Evolutionary conservation across 805 yeast species (phyloP).

Genomic region (Isabelozyma heimii): DNA sequence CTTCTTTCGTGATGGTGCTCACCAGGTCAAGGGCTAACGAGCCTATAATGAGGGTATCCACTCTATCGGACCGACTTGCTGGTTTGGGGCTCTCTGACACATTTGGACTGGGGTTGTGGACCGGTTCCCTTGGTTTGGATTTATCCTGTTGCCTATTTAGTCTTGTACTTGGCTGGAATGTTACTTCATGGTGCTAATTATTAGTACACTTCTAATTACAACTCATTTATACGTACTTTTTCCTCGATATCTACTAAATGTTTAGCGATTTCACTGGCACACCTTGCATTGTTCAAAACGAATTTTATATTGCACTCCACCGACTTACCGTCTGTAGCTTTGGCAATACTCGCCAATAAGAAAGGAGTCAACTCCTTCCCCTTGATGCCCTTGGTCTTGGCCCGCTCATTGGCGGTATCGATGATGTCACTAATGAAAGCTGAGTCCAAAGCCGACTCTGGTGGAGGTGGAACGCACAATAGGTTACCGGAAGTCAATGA

Average conservation of each 20-base stretch:
- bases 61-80: slow-evolving; percentile 1
- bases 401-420: slow-evolving; percentile 55
- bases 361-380: slow-evolving; percentile 86
- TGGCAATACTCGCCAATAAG: slow-evolving; percentile 60
- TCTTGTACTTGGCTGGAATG: slow-evolving; percentile 4
- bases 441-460: slow-evolving; percentile 54
- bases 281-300: slow-evolving; percentile 70
- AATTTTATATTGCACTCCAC: slow-evolving; percentile 70
- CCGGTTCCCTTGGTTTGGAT: background rate
- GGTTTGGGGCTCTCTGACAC: background rate
- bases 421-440: slow-evolving; percentile 54
- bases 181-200: background rate
- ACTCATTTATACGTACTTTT: slow-evolving; percentile 2
- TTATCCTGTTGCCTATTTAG: background rate
- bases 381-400: slow-evolving; percentile 46
- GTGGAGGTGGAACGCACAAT: slow-evolving; percentile 82
- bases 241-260: slow-evolving; percentile 41
- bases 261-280: slow-evolving; percentile 66
- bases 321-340: slow-evolving; percentile 66
- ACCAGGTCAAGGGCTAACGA: slow-evolving; percentile 75
- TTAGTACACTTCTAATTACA: slow-evolving; percentile 1
- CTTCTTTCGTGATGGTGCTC: slow-evolving; percentile 37
- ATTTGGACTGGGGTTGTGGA: background rate
- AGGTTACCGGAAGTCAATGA: slow-evolving; percentile 64
- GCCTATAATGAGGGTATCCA: slow-evolving; percentile 56